Evolutionary conservation across 257 asterid species (phyloP).

Genomic region (Dorcoceras hygrometricum): DNA sequence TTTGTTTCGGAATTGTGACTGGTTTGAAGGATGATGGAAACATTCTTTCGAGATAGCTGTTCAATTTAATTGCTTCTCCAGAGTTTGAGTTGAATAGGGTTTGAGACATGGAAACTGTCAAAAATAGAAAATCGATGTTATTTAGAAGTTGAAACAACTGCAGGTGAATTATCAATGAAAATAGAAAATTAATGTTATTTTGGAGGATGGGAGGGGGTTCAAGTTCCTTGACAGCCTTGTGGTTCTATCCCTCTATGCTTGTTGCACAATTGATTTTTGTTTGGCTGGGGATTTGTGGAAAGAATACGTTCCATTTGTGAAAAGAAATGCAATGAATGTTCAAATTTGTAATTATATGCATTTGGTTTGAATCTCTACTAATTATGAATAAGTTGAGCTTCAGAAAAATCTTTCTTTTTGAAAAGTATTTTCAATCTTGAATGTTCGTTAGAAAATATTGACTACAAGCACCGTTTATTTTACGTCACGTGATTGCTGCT

Average conservation of each 20-base stretch:
- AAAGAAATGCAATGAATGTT: neutral
- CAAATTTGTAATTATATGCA: too few species aligned
- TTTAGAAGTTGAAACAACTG: neutral
- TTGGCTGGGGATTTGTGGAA: neutral
- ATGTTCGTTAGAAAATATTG: neutral
- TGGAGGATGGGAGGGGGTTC: neutral
- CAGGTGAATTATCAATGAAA: too few species aligned
- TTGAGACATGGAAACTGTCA: neutral
- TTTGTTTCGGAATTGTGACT: neutral
- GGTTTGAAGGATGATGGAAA: neutral
- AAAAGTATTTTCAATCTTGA: neutral
- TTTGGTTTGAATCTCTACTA: neutral
- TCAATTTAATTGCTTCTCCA: neutral
- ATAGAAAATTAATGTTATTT: neutral
- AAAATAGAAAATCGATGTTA: too few species aligned
- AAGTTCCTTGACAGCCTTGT: neutral
- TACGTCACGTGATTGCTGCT: neutral
- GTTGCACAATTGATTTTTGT: neutral
- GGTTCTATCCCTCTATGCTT: neutral
- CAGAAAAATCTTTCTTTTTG: neutral
- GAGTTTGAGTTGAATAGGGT: neutral
- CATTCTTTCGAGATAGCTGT: neutral
- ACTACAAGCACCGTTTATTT: neutral
- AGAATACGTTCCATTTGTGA: neutral
- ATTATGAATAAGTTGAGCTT: neutral